Evolutionary conservation across 108 stramenopile species (phyloP), one percentile per base, ranked within the genome.

Genomic region (Asterionellopsis glacialis): DNA sequence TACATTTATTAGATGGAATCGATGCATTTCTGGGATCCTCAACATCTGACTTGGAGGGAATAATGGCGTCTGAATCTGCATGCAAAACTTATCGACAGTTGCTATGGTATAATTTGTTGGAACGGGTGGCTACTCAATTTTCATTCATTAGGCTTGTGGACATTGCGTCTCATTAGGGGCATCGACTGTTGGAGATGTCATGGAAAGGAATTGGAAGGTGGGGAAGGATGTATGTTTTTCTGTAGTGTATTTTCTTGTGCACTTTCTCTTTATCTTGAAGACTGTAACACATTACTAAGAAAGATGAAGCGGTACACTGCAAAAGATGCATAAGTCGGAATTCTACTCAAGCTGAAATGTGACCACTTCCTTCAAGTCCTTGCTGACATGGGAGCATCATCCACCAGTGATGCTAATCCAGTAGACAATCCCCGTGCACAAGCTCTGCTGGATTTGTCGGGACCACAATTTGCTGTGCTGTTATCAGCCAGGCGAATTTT

Each of bases 61-160:
- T 1, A 22, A 27, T 26, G n/a, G 25, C 53, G 19, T n/a, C 53
- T 28, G 42, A 42, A 16, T 21, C 41, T 6, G 56, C 57, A 9
- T 14, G 6, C 3, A 64, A 71, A 16, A 45, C 60, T 28, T 68
- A 86, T 56, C 63, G 85, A 63, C 87, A 94, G 45, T 48, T 94
- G 53, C 67, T 94, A 11, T 60, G 90, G 25, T 94, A 94, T 69
- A 85, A 94, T 67, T 59, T 94, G 18, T 61, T 94, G 51, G 92
- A 94, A 67, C 75, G 92, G 19, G 87, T 90, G 18, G 85, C 89
- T 0, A 77, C 79, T 45, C 80, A 76, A 33, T 77, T 80, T 11
- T 85, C 75, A 24, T 64, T 73, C 15, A 60, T 94, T 3, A 70
- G 77, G 27, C 55, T 94, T 14, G 74, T 94, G 25, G 92, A 87